phyloP scores from a whole-genome alignment of 2,329 filamentous ascomycete species.

The Beauveria medogensis region DNA sequence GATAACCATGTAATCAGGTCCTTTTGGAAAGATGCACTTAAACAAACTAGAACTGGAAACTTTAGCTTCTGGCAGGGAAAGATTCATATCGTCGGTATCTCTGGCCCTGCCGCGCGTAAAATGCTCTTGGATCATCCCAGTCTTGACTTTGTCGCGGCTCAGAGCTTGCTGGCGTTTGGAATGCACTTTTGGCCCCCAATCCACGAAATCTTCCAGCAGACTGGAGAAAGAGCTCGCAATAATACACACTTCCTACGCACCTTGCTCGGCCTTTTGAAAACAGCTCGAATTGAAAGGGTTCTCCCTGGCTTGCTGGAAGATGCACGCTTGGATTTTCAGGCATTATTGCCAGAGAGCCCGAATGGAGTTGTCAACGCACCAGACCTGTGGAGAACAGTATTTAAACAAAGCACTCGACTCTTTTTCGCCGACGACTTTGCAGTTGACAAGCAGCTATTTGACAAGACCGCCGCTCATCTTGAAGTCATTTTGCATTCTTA shows the following conservation, averaged over 20 bases:
- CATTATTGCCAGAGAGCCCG: background rate
- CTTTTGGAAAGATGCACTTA: background rate
- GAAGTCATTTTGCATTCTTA: background rate
- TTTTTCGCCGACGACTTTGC: background rate
- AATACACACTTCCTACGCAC: conserved; percentile 10
- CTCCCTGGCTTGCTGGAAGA: background rate
- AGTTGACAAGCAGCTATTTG: background rate
- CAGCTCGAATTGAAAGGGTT: background rate
- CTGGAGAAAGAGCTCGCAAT: background rate
- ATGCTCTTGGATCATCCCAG: conserved; percentile 10
- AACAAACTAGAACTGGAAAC: conserved; percentile 6
- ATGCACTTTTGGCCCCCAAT: background rate
- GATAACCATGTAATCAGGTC: background rate
- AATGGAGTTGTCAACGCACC: background rate
- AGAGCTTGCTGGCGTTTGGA: background rate
- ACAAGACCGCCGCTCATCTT: background rate
- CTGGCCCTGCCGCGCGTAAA: conserved; percentile 11
- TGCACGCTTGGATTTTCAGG: background rate
- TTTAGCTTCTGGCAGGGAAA: conserved; percentile 15
- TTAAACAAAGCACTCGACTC: background rate
- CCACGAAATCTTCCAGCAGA: background rate
- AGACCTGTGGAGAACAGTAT: background rate
- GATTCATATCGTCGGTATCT: conserved; percentile 11
- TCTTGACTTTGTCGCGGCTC: background rate
- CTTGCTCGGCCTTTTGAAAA: conserved; percentile 2